phyloP scores from a whole-genome alignment of 163 green algal species.

The Chlorella variabilis region DNA sequence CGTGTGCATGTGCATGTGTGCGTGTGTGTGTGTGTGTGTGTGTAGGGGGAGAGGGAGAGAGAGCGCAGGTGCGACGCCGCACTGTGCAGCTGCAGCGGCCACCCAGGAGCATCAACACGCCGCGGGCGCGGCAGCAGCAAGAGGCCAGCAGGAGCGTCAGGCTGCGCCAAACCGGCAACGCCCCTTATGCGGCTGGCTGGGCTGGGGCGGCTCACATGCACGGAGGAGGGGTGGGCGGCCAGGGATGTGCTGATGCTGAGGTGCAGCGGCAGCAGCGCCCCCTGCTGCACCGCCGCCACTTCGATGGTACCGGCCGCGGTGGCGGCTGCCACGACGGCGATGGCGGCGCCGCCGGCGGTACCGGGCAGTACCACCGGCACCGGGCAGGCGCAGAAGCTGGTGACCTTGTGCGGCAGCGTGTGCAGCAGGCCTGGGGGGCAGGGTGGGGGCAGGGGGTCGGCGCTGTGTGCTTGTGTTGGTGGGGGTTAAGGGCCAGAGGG shows the following conservation, averaged over 20 bases:
- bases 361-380: conserved; percentile 48
- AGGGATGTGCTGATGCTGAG: conserved; percentile 49
- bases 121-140: background rate
- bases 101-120: no score
- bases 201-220: background rate
- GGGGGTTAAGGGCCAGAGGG: no score
- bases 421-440: conserved; percentile 58
- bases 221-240: background rate
- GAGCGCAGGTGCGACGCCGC: no score
- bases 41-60: no score
- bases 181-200: no score
- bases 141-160: background rate
- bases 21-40: no score
- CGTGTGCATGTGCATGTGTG: no score
- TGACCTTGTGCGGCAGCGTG: conserved; percentile 62
- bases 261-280: conserved; percentile 56
- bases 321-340: conserved; percentile 54
- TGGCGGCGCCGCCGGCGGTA: conserved; percentile 1
- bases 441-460: background rate
- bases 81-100: no score
- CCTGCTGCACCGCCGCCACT: conserved; percentile 65
- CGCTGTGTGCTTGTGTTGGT: background rate
- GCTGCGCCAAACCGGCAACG: no score
- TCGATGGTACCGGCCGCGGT: conserved; percentile 69
- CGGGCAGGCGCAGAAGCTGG: conserved; percentile 57